A percentile compares a stretch with the other conserved stretches of the same genome.
Conservation (phyloP, 345 rosid species). For the Cardiospermum halicacabum region DNA sequence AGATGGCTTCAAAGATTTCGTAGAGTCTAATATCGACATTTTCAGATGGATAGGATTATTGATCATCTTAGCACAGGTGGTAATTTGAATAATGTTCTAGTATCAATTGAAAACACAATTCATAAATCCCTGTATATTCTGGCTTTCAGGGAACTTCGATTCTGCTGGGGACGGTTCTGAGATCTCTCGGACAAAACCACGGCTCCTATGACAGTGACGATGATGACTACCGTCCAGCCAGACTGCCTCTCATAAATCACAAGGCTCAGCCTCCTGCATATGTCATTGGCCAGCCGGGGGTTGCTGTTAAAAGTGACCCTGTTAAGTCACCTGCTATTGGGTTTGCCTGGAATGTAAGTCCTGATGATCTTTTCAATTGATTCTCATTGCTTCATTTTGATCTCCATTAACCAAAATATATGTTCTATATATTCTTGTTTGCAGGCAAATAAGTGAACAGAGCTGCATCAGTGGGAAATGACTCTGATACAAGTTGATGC, state of each 20-base stretch:
- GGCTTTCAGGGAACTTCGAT: constrained; percentile 31
- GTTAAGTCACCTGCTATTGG: constrained; percentile 6
- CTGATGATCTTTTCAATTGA: not conserved
- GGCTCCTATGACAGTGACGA: constrained; percentile 25
- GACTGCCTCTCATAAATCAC: constrained; percentile 34
- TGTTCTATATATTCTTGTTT: not conserved
- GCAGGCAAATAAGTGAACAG: constrained; percentile 22
- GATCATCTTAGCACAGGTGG: constrained; percentile 43
- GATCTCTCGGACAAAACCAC: constrained; percentile 21
- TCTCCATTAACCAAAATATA: not conserved
- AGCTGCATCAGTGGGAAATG: constrained; percentile 3
- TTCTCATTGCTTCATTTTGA: not conserved
- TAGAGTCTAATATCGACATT: constrained; percentile 37
- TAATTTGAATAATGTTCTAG: not conserved
- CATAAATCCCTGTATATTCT: not conserved
- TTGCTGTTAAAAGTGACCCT: constrained; percentile 12
- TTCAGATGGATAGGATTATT: constrained; percentile 40
- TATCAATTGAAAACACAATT: not conserved
- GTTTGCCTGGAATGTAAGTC: constrained; percentile 22
- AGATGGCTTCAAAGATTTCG: constrained; percentile 40
- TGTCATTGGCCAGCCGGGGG: constrained; percentile 16
- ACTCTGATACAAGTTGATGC: not conserved
- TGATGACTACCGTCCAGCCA: constrained; percentile 18
- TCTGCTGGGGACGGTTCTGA: constrained; percentile 32
- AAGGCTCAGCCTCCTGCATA: constrained; percentile 17